These are phyloP conservation scores for Tolypocladium tundrense DNA, from an alignment of 2,329 filamentous ascomycete species.

Conservation along the genomic window DNA sequence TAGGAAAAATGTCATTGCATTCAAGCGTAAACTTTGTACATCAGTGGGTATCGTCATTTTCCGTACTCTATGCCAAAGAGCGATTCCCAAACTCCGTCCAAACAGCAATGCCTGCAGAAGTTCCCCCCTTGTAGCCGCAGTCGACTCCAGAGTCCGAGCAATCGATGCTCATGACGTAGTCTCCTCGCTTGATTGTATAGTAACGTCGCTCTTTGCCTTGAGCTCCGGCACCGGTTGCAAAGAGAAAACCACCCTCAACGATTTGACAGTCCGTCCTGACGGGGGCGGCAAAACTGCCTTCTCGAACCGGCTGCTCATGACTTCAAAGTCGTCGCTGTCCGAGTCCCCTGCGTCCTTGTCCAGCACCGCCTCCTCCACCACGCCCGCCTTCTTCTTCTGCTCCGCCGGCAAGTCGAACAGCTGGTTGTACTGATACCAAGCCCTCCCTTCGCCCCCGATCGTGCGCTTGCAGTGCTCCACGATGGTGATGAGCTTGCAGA, in stretches of 20 bases:
- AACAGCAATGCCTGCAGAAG: not conserved
- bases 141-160: not conserved
- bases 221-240: constrained; percentile 43
- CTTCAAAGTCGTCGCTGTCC: constrained; percentile 42
- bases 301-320: constrained; percentile 46
- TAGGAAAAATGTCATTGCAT: not conserved
- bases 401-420: constrained; percentile 36
- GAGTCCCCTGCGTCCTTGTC: constrained; percentile 13
- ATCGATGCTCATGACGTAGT: constrained; percentile 3
- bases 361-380: constrained; percentile 34
- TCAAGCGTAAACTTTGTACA: not conserved
- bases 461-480: constrained; percentile 54
- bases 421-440: constrained; percentile 49
- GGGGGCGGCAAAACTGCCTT: constrained; percentile 37
- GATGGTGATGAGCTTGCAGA: constrained; percentile 58
- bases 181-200: constrained; percentile 34
- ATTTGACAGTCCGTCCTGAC: constrained; percentile 35
- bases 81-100: not conserved
- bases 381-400: constrained; percentile 16
- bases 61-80: not conserved
- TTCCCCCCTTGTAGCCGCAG: not conserved
- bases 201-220: constrained; percentile 34
- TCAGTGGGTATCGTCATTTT: not conserved
- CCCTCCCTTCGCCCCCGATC: constrained; percentile 32
- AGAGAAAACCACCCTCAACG: constrained; percentile 53